These are phyloP conservation scores for Pseudogymnoascus sp. DNA, from an alignment of 2,329 filamentous ascomycete genomes.

Conservation along the genomic window DNA sequence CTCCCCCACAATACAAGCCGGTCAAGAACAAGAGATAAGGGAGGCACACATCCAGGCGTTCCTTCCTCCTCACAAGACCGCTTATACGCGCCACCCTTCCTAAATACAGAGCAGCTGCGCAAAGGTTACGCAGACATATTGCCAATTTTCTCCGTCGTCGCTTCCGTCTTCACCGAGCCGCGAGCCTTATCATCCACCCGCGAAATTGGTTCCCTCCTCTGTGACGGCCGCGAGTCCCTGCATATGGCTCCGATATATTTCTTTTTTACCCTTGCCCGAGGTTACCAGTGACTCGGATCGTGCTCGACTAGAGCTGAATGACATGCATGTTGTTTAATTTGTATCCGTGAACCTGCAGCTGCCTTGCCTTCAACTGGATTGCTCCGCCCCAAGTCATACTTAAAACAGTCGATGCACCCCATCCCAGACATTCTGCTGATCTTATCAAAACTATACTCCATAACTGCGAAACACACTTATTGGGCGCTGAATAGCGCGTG, in stretches of 20 bases:
- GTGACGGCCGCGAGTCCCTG: background rate
- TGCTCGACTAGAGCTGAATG: background rate
- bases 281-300: background rate
- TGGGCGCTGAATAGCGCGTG: conserved; percentile 6
- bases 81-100: background rate
- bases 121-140: background rate
- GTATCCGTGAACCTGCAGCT: background rate
- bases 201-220: background rate
- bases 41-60: background rate
- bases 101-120: background rate
- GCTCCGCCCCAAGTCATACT: background rate
- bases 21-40: background rate
- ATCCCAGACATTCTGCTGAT: background rate
- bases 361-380: background rate
- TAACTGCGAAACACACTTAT: conserved; percentile 4
- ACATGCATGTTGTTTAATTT: conserved; percentile 6
- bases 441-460: background rate
- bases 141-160: background rate
- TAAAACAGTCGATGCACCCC: background rate
- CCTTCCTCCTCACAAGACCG: background rate
- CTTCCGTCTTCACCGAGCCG: background rate
- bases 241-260: background rate
- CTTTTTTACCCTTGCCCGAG: background rate
- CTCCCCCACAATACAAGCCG: background rate
- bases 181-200: background rate